Conservation (phyloP, 495 filamentous ascomycete genomes). For the Aspergillus nidulans region DNA sequence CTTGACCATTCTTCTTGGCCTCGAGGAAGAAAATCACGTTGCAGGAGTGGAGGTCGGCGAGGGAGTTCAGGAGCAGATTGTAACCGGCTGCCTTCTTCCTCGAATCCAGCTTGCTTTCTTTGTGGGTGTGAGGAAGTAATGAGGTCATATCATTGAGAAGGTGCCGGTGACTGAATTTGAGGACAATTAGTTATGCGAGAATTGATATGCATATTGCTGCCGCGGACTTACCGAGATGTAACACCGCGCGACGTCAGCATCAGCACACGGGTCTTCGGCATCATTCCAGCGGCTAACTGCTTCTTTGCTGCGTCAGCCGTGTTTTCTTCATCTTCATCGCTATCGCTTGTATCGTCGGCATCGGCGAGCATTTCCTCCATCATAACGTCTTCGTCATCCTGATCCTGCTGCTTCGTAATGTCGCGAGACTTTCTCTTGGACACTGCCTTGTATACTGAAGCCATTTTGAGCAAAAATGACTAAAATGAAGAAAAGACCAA, state of each 20-base stretch:
- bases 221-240: conserved; percentile 67
- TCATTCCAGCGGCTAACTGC: conserved; percentile 37
- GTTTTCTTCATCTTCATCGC: conserved; percentile 41
- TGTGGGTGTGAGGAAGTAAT: conserved; percentile 85
- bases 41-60: conserved; percentile 97
- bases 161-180: conserved; percentile 70
- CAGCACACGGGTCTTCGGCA: conserved; percentile 67
- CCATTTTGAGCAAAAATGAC: conserved; percentile 54
- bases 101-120: conserved; percentile 94
- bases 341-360: conserved; percentile 45
- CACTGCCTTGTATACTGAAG: conserved; percentile 88
- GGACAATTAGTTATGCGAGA: neutral
- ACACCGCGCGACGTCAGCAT: conserved; percentile 87
- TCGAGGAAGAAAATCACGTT: conserved; percentile 98
- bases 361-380: conserved; percentile 39
- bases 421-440: conserved; percentile 57
- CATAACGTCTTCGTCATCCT: conserved; percentile 34
- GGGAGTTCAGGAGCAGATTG: conserved; percentile 87
- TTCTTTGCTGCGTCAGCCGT: conserved; percentile 33
- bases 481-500: conserved; percentile 1
- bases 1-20: conserved; percentile 81
- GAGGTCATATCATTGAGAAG: conserved; percentile 83
- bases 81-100: conserved; percentile 71
- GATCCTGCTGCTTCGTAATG: conserved; percentile 28
- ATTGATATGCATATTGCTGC: neutral